These are phyloP conservation scores for Cyclocybe cylindracea DNA, from an alignment of 768 basidiomycete genomes.

Conservation along the genomic window DNA sequence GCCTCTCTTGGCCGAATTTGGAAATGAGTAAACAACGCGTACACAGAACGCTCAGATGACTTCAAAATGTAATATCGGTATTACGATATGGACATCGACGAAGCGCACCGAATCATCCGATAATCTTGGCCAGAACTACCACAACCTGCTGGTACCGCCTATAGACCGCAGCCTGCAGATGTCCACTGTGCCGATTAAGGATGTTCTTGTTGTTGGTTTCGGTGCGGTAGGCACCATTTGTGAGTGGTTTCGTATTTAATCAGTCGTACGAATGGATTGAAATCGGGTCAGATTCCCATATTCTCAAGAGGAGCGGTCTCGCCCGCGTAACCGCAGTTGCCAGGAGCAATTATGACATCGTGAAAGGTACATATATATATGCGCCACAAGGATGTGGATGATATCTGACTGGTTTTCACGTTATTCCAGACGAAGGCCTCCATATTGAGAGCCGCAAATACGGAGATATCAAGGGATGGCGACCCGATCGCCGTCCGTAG, in stretches of 20 bases:
- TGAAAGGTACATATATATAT: slow-evolving; percentile 38
- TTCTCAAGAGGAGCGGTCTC: slow-evolving; percentile 56
- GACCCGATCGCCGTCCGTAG: slow-evolving; percentile 60
- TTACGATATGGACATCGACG: no score
- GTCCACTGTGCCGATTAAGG: slow-evolving; percentile 29
- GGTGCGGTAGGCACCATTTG: slow-evolving; percentile 70
- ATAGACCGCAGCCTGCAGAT: neutral
- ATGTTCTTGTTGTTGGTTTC: slow-evolving; percentile 62
- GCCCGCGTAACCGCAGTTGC: slow-evolving; percentile 74
- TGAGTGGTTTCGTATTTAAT: slow-evolving; percentile 29
- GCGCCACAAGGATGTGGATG: neutral
- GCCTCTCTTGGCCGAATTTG: no score
- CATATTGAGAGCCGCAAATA: slow-evolving; percentile 60
- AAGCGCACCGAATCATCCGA: no score
- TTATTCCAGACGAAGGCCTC: slow-evolving; percentile 48
- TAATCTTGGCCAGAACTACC: no score
- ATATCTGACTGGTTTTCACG: neutral
- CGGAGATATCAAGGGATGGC: slow-evolving; percentile 58
- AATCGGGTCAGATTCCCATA: slow-evolving; percentile 46
- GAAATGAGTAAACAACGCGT: no score
- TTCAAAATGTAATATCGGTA: no score
- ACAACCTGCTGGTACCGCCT: no score
- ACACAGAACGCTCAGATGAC: no score
- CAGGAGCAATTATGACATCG: slow-evolving; percentile 62
- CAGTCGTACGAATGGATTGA: neutral